These are phyloP conservation scores for Saccharomycopsis amapae DNA, from an alignment of 805 yeast species.

Conservation along the genomic window DNA sequence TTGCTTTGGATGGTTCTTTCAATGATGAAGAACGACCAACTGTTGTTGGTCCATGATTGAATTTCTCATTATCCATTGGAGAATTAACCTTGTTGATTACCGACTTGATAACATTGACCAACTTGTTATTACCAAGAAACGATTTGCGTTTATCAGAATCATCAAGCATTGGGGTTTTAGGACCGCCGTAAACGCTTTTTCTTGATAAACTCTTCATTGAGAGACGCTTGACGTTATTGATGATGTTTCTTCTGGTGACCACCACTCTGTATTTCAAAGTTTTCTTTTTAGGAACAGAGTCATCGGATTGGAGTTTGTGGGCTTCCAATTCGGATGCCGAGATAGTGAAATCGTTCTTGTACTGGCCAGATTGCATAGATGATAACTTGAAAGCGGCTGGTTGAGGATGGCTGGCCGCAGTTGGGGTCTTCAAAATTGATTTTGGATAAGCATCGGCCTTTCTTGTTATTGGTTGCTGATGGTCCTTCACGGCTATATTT, in stretches of 20 bases:
- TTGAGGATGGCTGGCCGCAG: too few species aligned
- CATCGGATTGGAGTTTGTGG: background rate
- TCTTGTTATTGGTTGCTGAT: background rate
- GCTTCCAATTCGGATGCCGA: background rate
- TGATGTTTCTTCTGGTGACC: constrained; percentile 15
- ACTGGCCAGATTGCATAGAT: background rate
- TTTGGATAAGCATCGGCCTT: too few species aligned
- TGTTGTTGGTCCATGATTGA: too few species aligned
- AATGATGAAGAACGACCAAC: too few species aligned
- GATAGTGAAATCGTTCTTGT: constrained; percentile 15
- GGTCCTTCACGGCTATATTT: background rate
- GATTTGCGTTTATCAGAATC: constrained; percentile 5
- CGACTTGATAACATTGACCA: constrained; percentile 13
- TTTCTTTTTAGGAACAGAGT: constrained; percentile 3
- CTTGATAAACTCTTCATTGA: constrained; percentile 6
- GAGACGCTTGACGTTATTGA: constrained; percentile 17
- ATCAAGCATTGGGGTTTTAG: background rate
- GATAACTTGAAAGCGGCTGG: too few species aligned
- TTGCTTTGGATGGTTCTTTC: background rate
- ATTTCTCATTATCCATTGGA: too few species aligned
- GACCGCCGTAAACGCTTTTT: background rate
- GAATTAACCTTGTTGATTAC: constrained; percentile 10
- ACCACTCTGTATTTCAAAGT: constrained; percentile 19
- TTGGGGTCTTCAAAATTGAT: background rate
- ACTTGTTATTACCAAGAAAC: constrained; percentile 11